Percentiles rank a stretch among this genome's conserved stretches.
Evolutionary conservation across 1,139 yeast genomes (phyloP).

Genomic region (Kodamaea derodonti): DNA sequence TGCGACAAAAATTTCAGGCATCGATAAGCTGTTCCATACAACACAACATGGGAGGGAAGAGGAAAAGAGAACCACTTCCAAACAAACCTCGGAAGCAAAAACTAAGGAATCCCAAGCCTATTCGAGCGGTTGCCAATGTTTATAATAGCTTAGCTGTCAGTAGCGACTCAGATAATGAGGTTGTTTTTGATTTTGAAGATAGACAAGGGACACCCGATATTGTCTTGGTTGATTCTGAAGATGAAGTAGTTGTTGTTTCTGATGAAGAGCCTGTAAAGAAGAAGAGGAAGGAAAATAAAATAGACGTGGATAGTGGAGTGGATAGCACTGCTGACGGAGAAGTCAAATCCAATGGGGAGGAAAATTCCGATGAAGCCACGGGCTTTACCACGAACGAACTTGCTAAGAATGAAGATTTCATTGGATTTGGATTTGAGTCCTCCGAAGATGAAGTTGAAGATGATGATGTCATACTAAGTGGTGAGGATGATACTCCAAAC

Average conservation of each 20-base stretch:
- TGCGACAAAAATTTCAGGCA: too few relatives aligned
- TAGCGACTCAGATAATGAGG: slow-evolving; percentile 21
- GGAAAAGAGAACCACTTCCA: slow-evolving; percentile 22
- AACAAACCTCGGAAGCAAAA: slow-evolving; percentile 8
- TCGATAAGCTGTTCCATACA: too few relatives aligned
- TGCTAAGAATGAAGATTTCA: slow-evolving; percentile 53
- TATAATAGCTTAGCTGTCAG: slow-evolving; percentile 18
- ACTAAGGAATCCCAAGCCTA: slow-evolving; percentile 1
- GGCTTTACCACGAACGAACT: slow-evolving; percentile 25
- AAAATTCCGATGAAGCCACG: slow-evolving; percentile 12
- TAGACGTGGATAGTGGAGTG: slow-evolving; percentile 16
- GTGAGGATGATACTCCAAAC: slow-evolving; percentile 8
- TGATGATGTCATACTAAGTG: slow-evolving; percentile 33
- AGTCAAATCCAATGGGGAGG: slow-evolving; percentile 17
- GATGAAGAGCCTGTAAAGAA: slow-evolving; percentile 16
- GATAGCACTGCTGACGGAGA: slow-evolving; percentile 6
- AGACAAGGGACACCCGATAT: slow-evolving; percentile 16
- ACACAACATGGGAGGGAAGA: slow-evolving; percentile 11
- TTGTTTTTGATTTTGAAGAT: slow-evolving; percentile 19
- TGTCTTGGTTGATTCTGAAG: slow-evolving; percentile 26
- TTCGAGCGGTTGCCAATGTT: slow-evolving; percentile 14
- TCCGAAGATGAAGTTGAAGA: slow-evolving; percentile 33
- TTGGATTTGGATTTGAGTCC: slow-evolving; percentile 54
- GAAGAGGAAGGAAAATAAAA: slow-evolving; percentile 12
- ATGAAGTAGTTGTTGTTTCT: slow-evolving; percentile 34